These are phyloP conservation scores for Pleurotus salmoneostramineus DNA, from an alignment of 768 basidiomycete genomes.

Conservation along the genomic window DNA sequence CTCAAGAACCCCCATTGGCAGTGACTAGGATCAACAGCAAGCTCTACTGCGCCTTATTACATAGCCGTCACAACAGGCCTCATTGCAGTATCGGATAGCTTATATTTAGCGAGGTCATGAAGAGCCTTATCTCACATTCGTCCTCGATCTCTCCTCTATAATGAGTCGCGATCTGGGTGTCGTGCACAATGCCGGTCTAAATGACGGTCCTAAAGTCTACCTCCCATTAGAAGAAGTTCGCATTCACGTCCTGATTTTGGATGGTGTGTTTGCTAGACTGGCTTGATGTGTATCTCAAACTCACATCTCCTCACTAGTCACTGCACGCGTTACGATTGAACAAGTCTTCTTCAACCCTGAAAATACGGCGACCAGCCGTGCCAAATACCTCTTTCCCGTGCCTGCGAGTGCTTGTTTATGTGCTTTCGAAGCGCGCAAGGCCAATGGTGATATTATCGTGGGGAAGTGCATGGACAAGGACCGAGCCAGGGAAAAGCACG, in stretches of 20 bases:
- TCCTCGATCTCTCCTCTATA: background rate
- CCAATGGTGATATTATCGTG: slow-evolving; percentile 36
- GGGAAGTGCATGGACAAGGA: slow-evolving; percentile 48
- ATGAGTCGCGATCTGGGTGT: slow-evolving; percentile 22
- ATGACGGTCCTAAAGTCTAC: slow-evolving; percentile 19
- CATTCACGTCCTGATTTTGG: slow-evolving; percentile 37
- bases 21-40: too few species aligned
- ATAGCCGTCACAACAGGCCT: background rate
- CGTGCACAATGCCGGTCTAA: slow-evolving; percentile 19
- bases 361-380: slow-evolving; percentile 32
- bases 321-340: slow-evolving; percentile 36
- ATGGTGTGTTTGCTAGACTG: slow-evolving; percentile 26
- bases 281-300: background rate
- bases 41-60: background rate
- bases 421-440: slow-evolving; percentile 44
- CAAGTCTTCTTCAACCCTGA: slow-evolving; percentile 39
- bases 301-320: slow-evolving; percentile 24
- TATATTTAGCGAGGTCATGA: background rate
- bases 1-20: too few species aligned
- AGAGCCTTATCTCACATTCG: background rate
- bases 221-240: slow-evolving; percentile 38
- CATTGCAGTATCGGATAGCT: background rate
- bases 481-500: slow-evolving; percentile 34
- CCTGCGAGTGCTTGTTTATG: slow-evolving; percentile 53
- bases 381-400: slow-evolving; percentile 57